These are phyloP conservation scores for Luffa acutangula DNA, from an alignment of 306 rosid species.

Conservation along the genomic window DNA sequence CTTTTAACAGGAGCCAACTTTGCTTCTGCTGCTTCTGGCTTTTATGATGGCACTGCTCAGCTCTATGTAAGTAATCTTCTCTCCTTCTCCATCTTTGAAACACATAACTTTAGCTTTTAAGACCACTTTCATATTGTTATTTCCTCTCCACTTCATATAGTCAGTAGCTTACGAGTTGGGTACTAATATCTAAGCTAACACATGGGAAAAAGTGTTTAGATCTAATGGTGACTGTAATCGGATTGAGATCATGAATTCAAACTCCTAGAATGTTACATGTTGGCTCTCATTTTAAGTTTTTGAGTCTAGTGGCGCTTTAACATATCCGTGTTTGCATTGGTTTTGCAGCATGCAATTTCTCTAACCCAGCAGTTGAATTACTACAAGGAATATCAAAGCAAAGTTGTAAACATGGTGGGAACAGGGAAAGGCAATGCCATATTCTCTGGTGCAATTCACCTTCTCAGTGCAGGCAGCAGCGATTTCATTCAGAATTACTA, in stretches of 20 bases:
- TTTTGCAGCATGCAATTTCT: conserved; percentile 30
- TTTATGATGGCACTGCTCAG: conserved; percentile 26
- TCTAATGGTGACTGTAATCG: background rate
- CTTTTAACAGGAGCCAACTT: conserved; percentile 52
- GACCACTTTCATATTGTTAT: background rate
- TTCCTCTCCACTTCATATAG: background rate
- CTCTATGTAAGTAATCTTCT: conserved; percentile 29
- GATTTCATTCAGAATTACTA: conserved; percentile 56
- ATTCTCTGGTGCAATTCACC: conserved; percentile 39
- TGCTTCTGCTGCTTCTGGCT: conserved; percentile 62
- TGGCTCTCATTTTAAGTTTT: background rate
- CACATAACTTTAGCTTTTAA: background rate
- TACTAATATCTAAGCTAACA: background rate
- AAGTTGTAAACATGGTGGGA: conserved; percentile 41
- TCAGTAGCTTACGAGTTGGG: background rate
- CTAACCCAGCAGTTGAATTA: conserved; percentile 39
- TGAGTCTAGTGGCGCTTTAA: background rate
- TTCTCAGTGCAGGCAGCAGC: conserved; percentile 50
- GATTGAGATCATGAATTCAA: background rate
- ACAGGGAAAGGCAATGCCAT: conserved; percentile 26
- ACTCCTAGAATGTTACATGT: background rate
- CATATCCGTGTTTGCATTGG: background rate
- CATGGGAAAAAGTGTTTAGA: background rate
- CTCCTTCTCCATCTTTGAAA: background rate
- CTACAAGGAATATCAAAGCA: conserved; percentile 37